Evolutionary conservation across 108 stramenopile genomes (phyloP), one percentile per base, ranked within the genome.

Genomic region (Pinguiococcus pyrenoidosus): DNA sequence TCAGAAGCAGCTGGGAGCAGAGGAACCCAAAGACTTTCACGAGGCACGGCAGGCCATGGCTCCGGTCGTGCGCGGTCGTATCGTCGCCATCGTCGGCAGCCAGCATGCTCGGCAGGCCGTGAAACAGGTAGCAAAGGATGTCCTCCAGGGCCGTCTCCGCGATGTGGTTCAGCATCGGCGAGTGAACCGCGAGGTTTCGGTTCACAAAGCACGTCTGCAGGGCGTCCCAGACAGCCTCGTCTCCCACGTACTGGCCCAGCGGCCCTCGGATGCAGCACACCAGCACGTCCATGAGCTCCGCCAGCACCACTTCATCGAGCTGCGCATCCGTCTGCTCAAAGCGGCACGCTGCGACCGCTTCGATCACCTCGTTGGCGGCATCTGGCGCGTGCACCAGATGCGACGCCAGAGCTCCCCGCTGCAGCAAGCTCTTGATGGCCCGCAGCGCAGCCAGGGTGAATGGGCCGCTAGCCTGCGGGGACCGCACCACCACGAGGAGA

Each of bases 151-250:
- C 39, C 1, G 38, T 39, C 29, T 52, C 51, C 0, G 51, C 51
- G 21, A n/a, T 39, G 38, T 32, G 38, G 3, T n/a, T 29, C 51
- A 52, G 29, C 16, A 52, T 22, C 23, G 51, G 51, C 4, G 51
- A 52, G 29, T 41, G 51, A 5, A 34, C 51, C 22, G 51, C 32
- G 29, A 40, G 29, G 44, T n/a, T 2, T 25, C 18, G 26, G 35
- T 56, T 56, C 24, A 42, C 54, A 29, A 56, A 43, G 54, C 54
- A 56, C 35, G 54, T 56, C 44, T 56, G 44, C 36, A 56, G 44
- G 9, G 37, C 43, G 25, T 37, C 54, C 54, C 54, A 56, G 7
- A 56, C 54, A 9, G 36, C 26, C 35, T 45, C 54, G 33, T 56
- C 54, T 26, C 34, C 30, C 23, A 56, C 35, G 25, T 34, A 37